Percentiles rank a stretch among this genome's conserved stretches.
Evolutionary conservation across 1,284 basidiomycete genomes (phyloP).

Genomic region (Puccinia novopanici): DNA sequence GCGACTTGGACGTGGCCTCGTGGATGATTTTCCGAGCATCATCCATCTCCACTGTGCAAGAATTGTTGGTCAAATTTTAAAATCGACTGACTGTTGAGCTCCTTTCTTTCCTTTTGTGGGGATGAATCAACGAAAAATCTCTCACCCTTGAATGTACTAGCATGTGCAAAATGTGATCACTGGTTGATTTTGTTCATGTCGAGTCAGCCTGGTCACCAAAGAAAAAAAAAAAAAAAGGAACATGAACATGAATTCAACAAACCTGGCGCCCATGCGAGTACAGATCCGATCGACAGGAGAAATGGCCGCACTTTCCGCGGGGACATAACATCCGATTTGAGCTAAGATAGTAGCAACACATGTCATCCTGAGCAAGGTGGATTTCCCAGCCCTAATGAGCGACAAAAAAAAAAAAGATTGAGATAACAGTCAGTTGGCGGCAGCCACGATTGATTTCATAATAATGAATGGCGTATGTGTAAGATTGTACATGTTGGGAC

Average conservation of each 20-base stretch:
- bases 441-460: too few species aligned
- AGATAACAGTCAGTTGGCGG: neutral
- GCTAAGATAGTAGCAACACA: conserved; percentile 93
- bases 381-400: conserved; percentile 69
- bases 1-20: conserved; percentile 81
- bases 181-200: conserved; percentile 64
- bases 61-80: conserved; percentile 56
- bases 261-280: conserved; percentile 88
- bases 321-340: conserved; percentile 96
- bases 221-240: neutral
- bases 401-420: neutral
- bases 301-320: conserved; percentile 77
- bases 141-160: conserved; percentile 50
- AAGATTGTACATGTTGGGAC: conserved; percentile 75
- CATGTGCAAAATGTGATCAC: conserved; percentile 50
- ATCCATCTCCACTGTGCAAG: conserved; percentile 93
- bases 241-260: conserved; percentile 57
- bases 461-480: too few species aligned
- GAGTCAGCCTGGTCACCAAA: conserved; percentile 23
- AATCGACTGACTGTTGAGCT: neutral
- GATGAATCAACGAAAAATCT: neutral
- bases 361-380: conserved; percentile 87
- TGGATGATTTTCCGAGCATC: conserved; percentile 63
- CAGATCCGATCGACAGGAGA: conserved; percentile 90
- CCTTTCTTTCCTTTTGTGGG: conserved; percentile 5